These are phyloP conservation scores for Posidonia australis DNA, from an alignment of 106 monocot species.

Conservation along the genomic window DNA sequence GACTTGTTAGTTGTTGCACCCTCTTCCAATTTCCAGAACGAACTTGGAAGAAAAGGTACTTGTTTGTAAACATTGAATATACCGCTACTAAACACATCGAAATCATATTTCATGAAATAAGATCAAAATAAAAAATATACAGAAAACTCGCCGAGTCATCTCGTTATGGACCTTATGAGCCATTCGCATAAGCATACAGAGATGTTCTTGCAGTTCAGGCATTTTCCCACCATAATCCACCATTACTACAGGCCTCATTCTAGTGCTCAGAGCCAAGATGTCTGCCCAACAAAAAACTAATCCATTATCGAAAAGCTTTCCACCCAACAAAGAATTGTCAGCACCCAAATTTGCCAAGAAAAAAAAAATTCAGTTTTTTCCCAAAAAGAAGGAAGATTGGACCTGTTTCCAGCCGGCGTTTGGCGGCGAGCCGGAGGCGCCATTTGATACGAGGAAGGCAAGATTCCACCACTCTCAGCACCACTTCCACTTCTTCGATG, in stretches of 20 bases:
- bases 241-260: slow-evolving; percentile 52
- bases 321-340: not conserved
- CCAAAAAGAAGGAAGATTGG: not conserved
- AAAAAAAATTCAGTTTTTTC: not conserved
- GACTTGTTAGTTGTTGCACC: too few relatives aligned
- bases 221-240: slow-evolving; percentile 67
- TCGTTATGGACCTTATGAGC: slow-evolving; percentile 17
- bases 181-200: slow-evolving; percentile 30
- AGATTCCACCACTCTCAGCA: slow-evolving; percentile 31
- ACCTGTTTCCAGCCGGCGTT: slow-evolving; percentile 49
- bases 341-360: not conserved
- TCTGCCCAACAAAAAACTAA: slow-evolving; percentile 23
- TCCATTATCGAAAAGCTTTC: too few relatives aligned
- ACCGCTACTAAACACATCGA: too few relatives aligned
- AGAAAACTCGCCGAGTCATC: too few relatives aligned
- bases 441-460: slow-evolving; percentile 35
- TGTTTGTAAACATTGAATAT: too few relatives aligned
- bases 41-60: too few relatives aligned
- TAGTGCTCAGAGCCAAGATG: slow-evolving; percentile 36
- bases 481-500: slow-evolving; percentile 21
- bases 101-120: too few relatives aligned
- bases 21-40: too few relatives aligned
- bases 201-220: slow-evolving; percentile 52
- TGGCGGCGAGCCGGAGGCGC: slow-evolving; percentile 32
- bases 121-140: too few relatives aligned